Base-by-base conservation (phyloP, 164 flowering plant species). In the Kingdonia uniflora region DNA sequence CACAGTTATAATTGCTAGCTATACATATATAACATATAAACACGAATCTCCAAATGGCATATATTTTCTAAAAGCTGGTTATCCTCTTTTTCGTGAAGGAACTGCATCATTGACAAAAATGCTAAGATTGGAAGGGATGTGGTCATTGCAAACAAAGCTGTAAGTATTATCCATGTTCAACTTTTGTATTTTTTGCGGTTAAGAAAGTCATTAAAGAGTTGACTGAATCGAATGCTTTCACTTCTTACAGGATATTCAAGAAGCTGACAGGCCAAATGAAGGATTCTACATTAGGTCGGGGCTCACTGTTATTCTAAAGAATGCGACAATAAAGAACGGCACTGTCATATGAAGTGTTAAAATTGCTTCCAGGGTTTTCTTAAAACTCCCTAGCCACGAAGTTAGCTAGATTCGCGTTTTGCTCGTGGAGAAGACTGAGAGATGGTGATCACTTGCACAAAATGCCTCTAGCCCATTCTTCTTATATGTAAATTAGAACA, bases 101-200 rank as follows among this genome's bases (percentile, higher is more conserved):
- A 87, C 52, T 91, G 96, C 73, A 87, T 91, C 33, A 83, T 91
- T 23, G 97, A 91, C 79, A 91, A 81, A 87, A 91, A 91, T 67
- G 92, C 96, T 24, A 87, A 76, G 80, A 91, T 91, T 6, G 96
- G 97, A 63, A 85, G 52, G 67, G 68, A 91, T 41, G 96, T 87
- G 67, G 51, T 85, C 55, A 81, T 91, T 29, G 61, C 73, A 40
- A 91, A 91, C 56, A 69, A 60, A 51, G 92, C 77, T 67, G 97
- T 90, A 72, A 80, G 88, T 68, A 16, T 37, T 24, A 13, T 52
- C n/a, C 41, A 33, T 20, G 20, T 41, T 35, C 19, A 11, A 19
- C 5, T 15, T 52, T 19, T 12, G 17, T 15, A 22, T 39, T 22
- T 14, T 33, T 14, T 19, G 21, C 14, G 16, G 38, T 11, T 17